Conservation (phyloP, 805 yeast species). For the Brettanomyces nanus region DNA sequence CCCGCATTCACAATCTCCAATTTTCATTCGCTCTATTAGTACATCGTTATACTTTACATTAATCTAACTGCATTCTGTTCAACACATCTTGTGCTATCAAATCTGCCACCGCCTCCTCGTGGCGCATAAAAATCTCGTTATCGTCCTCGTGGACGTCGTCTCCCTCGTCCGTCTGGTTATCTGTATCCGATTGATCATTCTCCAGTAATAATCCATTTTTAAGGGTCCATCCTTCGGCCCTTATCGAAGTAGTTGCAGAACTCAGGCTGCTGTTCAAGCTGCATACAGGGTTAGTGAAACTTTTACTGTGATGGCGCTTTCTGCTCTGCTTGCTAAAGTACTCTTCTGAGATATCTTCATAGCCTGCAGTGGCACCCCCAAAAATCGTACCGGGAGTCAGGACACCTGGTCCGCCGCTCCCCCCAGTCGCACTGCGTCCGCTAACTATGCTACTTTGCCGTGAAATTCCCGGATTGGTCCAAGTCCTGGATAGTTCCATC, state of each 20-base stretch:
- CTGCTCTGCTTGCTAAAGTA: neutral
- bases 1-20: too few species aligned
- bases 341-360: too few species aligned
- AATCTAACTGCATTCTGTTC: constrained; percentile 8
- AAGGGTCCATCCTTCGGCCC: constrained; percentile 5
- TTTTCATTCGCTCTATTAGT: too few species aligned
- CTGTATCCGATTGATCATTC: neutral
- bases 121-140: neutral
- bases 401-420: too few species aligned
- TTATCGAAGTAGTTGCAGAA: neutral
- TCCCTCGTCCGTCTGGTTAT: neutral
- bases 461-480: too few species aligned
- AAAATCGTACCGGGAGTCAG: too few species aligned
- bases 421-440: too few species aligned
- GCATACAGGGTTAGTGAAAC: neutral
- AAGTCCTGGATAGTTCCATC: too few species aligned
- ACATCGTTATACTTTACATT: too few species aligned
- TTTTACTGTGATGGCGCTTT: neutral
- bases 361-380: too few species aligned
- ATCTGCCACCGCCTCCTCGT: constrained; percentile 14
- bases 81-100: constrained; percentile 18
- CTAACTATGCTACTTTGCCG: too few species aligned
- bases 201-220: constrained; percentile 6
- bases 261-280: neutral
- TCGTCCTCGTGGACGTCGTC: neutral